Conservation (phyloP, 352 stramenopile species). For the Lagenidium giganteum region DNA sequence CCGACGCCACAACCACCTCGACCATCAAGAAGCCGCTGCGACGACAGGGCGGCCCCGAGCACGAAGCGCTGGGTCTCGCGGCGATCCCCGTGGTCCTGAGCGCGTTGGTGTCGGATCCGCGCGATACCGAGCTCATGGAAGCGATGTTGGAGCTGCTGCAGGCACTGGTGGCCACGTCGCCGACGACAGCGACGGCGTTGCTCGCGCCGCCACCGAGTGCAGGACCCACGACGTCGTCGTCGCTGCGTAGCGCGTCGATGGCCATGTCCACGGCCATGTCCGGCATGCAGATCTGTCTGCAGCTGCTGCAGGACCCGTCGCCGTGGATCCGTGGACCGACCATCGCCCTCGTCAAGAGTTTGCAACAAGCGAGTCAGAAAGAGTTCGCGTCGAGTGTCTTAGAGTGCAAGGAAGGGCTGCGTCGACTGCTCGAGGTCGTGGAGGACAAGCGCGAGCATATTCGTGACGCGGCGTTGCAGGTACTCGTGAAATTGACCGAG, state of each 20-base stretch:
- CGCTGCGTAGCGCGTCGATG: slow-evolving; percentile 4
- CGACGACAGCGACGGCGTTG: slow-evolving; percentile 30
- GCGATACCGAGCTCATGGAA: slow-evolving; percentile 84
- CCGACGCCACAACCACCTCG: slow-evolving; percentile 1
- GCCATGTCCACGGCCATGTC: no score
- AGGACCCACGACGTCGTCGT: neutral
- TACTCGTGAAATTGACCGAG: slow-evolving; percentile 64
- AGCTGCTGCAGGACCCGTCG: slow-evolving; percentile 70
- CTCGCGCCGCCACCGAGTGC: slow-evolving; percentile 14
- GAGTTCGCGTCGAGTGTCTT: slow-evolving; percentile 44
- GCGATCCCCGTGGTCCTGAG: slow-evolving; percentile 49
- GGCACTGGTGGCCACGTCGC: slow-evolving; percentile 32
- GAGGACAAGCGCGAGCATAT: slow-evolving; percentile 81
- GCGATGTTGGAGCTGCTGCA: slow-evolving; percentile 76
- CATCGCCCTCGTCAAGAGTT: slow-evolving; percentile 42
- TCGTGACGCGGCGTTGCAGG: slow-evolving; percentile 60
- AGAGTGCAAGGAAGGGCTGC: slow-evolving; percentile 63
- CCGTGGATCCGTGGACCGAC: slow-evolving; percentile 76
- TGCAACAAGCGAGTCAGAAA: slow-evolving; percentile 50
- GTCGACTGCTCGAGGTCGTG: slow-evolving; percentile 65
- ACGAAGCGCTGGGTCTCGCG: slow-evolving; percentile 32
- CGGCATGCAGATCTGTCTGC: slow-evolving; percentile 57
- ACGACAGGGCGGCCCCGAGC: slow-evolving; percentile 15
- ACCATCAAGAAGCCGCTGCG: neutral
- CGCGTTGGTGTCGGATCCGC: slow-evolving; percentile 63